Conservation (phyloP, 2,329 filamentous ascomycete genomes). For the Trichoderma lentiforme region DNA sequence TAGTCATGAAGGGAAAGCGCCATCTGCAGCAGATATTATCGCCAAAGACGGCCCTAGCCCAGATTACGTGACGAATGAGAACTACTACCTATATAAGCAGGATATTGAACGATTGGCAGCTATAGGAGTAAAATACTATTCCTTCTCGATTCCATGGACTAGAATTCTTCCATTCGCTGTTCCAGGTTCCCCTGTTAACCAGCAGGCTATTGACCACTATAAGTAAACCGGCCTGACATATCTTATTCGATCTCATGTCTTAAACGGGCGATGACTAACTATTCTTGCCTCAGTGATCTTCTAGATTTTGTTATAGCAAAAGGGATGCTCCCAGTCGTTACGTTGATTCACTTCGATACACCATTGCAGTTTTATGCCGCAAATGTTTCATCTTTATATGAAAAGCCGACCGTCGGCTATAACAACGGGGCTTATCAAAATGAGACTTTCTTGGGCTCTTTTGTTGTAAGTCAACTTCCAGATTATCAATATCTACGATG, state of each 20-base stretch:
- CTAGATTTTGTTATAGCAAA: constrained; percentile 48
- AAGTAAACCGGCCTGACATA: neutral
- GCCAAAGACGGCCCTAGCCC: constrained; percentile 27
- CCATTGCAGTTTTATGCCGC: constrained; percentile 42
- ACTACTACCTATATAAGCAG: constrained; percentile 56
- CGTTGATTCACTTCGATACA: constrained; percentile 49
- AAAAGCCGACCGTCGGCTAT: neutral
- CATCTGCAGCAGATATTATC: constrained; percentile 43
- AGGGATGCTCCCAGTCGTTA: constrained; percentile 47
- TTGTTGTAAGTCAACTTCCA: constrained; percentile 30
- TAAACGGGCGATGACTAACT: too few relatives aligned
- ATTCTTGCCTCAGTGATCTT: constrained; percentile 23
- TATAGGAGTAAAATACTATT: constrained; percentile 50
- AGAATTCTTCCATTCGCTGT: constrained; percentile 51
- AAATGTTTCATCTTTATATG: constrained; percentile 24
- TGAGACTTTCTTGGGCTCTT: constrained; percentile 46
- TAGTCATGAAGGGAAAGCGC: constrained; percentile 40
- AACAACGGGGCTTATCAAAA: constrained; percentile 44
- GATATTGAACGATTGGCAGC: constrained; percentile 51
- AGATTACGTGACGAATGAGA: constrained; percentile 43
- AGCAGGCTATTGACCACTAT: constrained; percentile 50
- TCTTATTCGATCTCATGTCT: too few relatives aligned
- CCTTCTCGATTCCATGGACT: constrained; percentile 52
- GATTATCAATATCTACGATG: neutral
- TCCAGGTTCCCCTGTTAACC: constrained; percentile 49